Evolutionary conservation across 495 filamentous ascomycete species (phyloP).

Genomic region (Daldinia bambusicola): DNA sequence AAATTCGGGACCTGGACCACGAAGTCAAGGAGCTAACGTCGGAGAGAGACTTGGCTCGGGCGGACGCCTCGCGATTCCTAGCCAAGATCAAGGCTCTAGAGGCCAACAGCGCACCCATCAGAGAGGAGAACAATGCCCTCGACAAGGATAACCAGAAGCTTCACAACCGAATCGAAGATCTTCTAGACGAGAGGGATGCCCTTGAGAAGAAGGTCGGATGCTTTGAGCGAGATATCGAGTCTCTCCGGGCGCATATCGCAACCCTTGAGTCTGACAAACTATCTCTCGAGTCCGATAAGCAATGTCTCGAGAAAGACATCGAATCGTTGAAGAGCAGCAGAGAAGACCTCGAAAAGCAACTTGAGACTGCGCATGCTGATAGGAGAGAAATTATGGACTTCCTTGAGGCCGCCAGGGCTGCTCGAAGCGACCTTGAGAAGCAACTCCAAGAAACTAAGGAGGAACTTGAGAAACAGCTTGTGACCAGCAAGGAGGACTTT

Average conservation of each 20-base stretch:
- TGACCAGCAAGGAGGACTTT: conserved; percentile 29
- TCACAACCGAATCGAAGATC: conserved; percentile 37
- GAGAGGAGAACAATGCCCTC: conserved; percentile 26
- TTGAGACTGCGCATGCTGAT: conserved; percentile 45
- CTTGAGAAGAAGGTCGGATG: conserved; percentile 25
- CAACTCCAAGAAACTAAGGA: conserved; percentile 41
- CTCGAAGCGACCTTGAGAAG: conserved; percentile 48
- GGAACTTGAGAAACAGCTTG: conserved; percentile 36
- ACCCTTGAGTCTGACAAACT: conserved; percentile 37
- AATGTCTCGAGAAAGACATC: conserved; percentile 34
- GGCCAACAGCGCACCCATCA: conserved; percentile 13
- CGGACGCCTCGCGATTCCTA: conserved; percentile 31
- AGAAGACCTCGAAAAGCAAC: conserved; percentile 50
- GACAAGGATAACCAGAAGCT: conserved; percentile 30
- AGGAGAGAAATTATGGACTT: conserved; percentile 31
- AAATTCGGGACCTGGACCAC: conserved; percentile 51
- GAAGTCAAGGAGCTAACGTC: conserved; percentile 49
- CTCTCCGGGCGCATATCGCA: conserved; percentile 32
- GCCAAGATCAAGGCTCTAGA: conserved; percentile 37
- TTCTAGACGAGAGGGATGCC: conserved; percentile 39
- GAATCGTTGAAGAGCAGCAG: conserved; percentile 35
- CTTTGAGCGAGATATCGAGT: conserved; percentile 38
- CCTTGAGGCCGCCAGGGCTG: conserved; percentile 25
- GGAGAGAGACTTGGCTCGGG: conserved; percentile 27
- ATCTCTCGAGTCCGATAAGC: neutral